Percentiles rank a stretch among this genome's conserved stretches.
Evolutionary conservation across 306 rosid species (phyloP).

Genomic region (Sechiopsis laciniata): DNA sequence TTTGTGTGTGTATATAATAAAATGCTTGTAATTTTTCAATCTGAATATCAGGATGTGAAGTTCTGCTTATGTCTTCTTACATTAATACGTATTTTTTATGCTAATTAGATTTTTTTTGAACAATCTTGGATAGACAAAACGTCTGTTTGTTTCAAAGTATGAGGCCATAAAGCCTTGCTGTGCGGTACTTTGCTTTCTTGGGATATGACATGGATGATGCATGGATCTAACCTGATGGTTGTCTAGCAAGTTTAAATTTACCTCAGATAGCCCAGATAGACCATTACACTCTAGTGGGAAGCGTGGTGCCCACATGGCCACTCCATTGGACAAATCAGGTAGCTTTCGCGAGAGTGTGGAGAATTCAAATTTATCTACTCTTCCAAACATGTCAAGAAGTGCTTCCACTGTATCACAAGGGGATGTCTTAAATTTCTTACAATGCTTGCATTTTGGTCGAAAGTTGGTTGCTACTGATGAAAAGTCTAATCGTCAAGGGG

Average conservation of each 20-base stretch:
- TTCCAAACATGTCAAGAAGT: slow-evolving; percentile 81
- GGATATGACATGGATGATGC: slow-evolving; percentile 45
- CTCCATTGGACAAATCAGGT: slow-evolving; percentile 73
- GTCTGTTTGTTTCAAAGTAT: slow-evolving; percentile 27
- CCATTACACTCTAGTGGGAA: slow-evolving; percentile 69
- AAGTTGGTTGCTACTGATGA: slow-evolving; percentile 61
- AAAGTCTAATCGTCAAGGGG: slow-evolving; percentile 65
- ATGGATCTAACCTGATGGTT: slow-evolving; percentile 73
- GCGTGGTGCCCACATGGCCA: slow-evolving; percentile 91
- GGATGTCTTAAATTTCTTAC: slow-evolving; percentile 61
- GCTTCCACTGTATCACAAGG: slow-evolving; percentile 56
- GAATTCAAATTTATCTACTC: slow-evolving; percentile 73
- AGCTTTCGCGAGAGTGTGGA: slow-evolving; percentile 87
- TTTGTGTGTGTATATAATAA: neutral
- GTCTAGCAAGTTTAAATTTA: slow-evolving; percentile 79
- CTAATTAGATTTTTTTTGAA: neutral
- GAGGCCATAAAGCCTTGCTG: slow-evolving; percentile 50
- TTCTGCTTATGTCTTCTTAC: neutral
- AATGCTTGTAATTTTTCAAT: neutral
- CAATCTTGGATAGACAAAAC: slow-evolving; percentile 44
- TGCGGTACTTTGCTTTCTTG: slow-evolving; percentile 53
- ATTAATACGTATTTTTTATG: neutral
- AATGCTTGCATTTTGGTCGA: slow-evolving; percentile 58
- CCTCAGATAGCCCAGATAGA: slow-evolving; percentile 88
- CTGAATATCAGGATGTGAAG: neutral